Evolutionary conservation across 306 rosid genomes (phyloP).

Genomic region (Cajanus cajan): DNA sequence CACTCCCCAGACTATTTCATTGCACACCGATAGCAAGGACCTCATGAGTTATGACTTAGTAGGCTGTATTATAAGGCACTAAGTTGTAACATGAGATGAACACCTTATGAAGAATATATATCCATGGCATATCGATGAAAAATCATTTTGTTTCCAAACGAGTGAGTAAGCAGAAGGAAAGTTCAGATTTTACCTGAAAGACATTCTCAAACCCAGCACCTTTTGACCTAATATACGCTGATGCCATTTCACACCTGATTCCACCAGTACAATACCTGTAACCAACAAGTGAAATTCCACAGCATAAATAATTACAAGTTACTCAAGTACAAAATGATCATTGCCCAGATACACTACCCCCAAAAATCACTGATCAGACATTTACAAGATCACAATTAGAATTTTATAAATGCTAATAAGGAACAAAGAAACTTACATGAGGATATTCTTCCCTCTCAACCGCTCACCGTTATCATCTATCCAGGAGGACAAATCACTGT

Average conservation of each 20-base stretch:
- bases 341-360: not conserved
- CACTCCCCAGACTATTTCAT: conserved; percentile 6
- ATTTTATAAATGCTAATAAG: not conserved
- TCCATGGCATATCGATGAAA: not conserved
- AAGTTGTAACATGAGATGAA: not conserved
- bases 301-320: not conserved
- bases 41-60: not conserved
- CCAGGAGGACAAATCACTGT: conserved; percentile 88
- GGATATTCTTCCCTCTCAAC: conserved; percentile 69
- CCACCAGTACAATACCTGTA: conserved; percentile 98
- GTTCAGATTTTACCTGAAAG: conserved; percentile 64
- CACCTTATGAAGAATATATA: not conserved
- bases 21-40: not conserved
- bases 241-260: conserved; percentile 96
- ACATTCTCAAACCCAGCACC: conserved; percentile 92
- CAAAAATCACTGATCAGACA: not conserved
- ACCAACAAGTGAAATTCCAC: conserved; percentile 28
- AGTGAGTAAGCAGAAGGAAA: not conserved
- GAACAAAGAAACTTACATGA: conserved; percentile 59
- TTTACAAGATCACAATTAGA: not conserved
- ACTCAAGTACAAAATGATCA: not conserved
- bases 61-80: not conserved
- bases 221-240: conserved; percentile 86
- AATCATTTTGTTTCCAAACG: not conserved
- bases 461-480: conserved; percentile 68